Evolutionary conservation across 768 basidiomycete genomes (phyloP).

Genomic region (Trametes punicea): DNA sequence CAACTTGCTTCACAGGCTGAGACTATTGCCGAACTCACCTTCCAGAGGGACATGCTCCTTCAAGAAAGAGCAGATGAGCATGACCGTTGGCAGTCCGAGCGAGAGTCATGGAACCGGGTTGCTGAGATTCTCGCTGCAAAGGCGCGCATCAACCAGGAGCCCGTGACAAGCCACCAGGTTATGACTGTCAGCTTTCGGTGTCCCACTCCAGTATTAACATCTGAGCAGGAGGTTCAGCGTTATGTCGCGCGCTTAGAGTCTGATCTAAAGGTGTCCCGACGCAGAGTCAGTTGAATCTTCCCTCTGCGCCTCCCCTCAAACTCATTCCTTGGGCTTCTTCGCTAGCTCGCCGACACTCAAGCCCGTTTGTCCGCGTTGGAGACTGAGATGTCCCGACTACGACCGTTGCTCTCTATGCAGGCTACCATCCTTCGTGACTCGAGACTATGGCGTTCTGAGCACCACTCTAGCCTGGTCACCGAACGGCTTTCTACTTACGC

Average conservation of each 20-base stretch:
- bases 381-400: slow-evolving; percentile 58
- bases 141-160: slow-evolving; percentile 39
- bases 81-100: slow-evolving; percentile 59
- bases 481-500: neutral
- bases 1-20: slow-evolving; percentile 59
- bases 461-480: neutral
- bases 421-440: slow-evolving; percentile 33
- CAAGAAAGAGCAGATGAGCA: slow-evolving; percentile 54
- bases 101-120: slow-evolving; percentile 60
- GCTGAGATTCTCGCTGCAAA: slow-evolving; percentile 62
- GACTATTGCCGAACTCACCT: slow-evolving; percentile 50
- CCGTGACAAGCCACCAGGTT: slow-evolving; percentile 12
- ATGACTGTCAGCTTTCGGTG: neutral
- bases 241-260: slow-evolving; percentile 47
- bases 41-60: slow-evolving; percentile 58
- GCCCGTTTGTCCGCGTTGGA: slow-evolving; percentile 54
- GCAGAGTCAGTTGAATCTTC: slow-evolving; percentile 43
- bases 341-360: slow-evolving; percentile 58
- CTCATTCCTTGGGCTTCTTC: neutral
- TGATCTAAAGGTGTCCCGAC: slow-evolving; percentile 60
- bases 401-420: slow-evolving; percentile 67
- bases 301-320: neutral
- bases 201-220: neutral
- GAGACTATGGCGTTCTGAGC: slow-evolving; percentile 6
- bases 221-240: slow-evolving; percentile 53